phyloP scores from a whole-genome alignment of 805 yeast genomes.

The Citeromyces nyonsensis region DNA sequence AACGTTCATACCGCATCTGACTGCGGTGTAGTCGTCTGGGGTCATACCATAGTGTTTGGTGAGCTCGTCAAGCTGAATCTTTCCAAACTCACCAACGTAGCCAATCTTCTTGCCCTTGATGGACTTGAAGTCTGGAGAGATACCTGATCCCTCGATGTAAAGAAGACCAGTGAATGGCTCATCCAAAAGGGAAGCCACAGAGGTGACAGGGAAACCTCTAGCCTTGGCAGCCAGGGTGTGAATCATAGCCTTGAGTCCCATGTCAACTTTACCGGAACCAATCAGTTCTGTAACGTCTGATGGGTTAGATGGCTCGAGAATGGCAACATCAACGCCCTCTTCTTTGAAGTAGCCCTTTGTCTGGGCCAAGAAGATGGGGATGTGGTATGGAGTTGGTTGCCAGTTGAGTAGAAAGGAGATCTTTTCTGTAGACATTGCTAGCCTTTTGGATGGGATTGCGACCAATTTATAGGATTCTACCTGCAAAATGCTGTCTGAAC shows the following conservation, averaged over 20 bases:
- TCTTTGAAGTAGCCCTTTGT: slow-evolving; percentile 32
- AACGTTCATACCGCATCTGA: slow-evolving; percentile 45
- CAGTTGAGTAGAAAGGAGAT: slow-evolving; percentile 36
- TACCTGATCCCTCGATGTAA: slow-evolving; percentile 32
- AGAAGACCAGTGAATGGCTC: slow-evolving; percentile 44
- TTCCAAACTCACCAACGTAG: slow-evolving; percentile 45
- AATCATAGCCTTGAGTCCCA: slow-evolving; percentile 47
- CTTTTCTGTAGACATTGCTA: slow-evolving; percentile 25
- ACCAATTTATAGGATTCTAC: no score
- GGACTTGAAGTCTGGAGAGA: slow-evolving; percentile 32
- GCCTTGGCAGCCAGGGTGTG: slow-evolving; percentile 47
- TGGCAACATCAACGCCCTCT: slow-evolving; percentile 31
- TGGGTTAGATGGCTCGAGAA: slow-evolving; percentile 40
- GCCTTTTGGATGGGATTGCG: neutral
- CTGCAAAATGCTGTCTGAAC: no score
- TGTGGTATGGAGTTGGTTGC: slow-evolving; percentile 41
- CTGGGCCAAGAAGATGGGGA: slow-evolving; percentile 34
- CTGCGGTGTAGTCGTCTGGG: slow-evolving; percentile 39
- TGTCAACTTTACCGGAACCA: slow-evolving; percentile 40
- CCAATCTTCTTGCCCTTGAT: slow-evolving; percentile 38
- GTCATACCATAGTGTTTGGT: slow-evolving; percentile 40
- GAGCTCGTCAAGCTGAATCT: slow-evolving; percentile 40
- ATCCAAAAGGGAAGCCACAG: slow-evolving; percentile 36
- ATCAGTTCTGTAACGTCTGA: slow-evolving; percentile 42
- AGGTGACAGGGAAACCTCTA: slow-evolving; percentile 39